Percentiles rank a stretch among this genome's conserved stretches.
These are phyloP conservation scores for Aspergillus sp. DNA, from an alignment of 2,329 filamentous ascomycete species.

Conservation along the genomic window DNA sequence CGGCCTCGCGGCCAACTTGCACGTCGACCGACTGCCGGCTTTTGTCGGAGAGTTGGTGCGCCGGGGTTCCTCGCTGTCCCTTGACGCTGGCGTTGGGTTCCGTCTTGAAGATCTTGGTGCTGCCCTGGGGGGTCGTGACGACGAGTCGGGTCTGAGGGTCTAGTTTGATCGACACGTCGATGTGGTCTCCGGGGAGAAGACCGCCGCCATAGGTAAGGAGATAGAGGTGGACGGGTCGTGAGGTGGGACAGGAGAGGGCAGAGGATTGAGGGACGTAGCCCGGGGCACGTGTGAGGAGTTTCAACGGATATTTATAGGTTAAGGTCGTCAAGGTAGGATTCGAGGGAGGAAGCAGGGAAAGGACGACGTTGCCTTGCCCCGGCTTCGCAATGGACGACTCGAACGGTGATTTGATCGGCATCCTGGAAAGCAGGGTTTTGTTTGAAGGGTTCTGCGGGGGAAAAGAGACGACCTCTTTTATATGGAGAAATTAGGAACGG, in stretches of 20 bases:
- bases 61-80: constrained; percentile 41
- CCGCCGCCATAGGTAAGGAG: constrained; percentile 93
- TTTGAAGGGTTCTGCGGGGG: constrained; percentile 16
- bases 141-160: constrained; percentile 64
- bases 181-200: constrained; percentile 80
- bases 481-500: constrained; percentile 1
- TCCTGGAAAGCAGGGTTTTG: constrained; percentile 14
- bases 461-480: not conserved
- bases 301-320: constrained; percentile 90
- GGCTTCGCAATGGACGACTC: constrained; percentile 69
- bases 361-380: constrained; percentile 75
- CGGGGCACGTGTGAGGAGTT: constrained; percentile 79
- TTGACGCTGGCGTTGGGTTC: constrained; percentile 30
- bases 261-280: constrained; percentile 55
- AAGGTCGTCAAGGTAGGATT: constrained; percentile 71
- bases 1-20: constrained; percentile 48
- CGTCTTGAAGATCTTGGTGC: constrained; percentile 95
- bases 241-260: constrained; percentile 30
- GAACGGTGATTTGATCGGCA: constrained; percentile 65
- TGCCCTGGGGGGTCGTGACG: constrained; percentile 65
- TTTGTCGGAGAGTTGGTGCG: constrained; percentile 30
- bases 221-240: constrained; percentile 72
- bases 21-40: constrained; percentile 53
- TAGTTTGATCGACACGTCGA: constrained; percentile 70
- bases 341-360: constrained; percentile 68